These are phyloP conservation scores for Panicum virgatum DNA, from an alignment of 202 grass and related monocot genomes.

Conservation along the genomic window DNA sequence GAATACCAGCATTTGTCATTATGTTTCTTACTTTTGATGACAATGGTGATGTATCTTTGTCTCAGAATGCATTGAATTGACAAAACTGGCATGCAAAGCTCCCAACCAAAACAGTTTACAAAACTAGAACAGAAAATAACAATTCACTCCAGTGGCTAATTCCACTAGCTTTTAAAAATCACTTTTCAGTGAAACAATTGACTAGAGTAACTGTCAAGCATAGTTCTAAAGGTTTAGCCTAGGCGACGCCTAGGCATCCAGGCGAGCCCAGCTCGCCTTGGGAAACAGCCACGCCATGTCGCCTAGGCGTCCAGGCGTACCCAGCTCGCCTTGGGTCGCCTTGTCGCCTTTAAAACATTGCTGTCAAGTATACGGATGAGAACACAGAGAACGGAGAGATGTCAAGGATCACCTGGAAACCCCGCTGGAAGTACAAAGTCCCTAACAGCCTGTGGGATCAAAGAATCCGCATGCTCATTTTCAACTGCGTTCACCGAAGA, in stretches of 20 bases:
- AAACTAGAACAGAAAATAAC: neutral
- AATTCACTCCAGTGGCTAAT: neutral
- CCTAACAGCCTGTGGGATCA: slow-evolving; percentile 45
- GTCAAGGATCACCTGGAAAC: slow-evolving; percentile 69
- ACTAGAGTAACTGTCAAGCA: neutral
- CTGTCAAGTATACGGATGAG: neutral
- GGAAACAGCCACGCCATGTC: too few relatives aligned
- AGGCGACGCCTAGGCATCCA: too few relatives aligned
- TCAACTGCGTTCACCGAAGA: slow-evolving; percentile 9
- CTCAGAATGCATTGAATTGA: neutral
- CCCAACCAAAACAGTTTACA: neutral
- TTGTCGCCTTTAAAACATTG: too few relatives aligned
- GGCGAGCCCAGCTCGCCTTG: too few relatives aligned
- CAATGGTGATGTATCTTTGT: neutral
- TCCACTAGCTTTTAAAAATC: slow-evolving; percentile 5
- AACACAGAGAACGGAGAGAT: neutral
- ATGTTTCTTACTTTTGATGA: neutral
- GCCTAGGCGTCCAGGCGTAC: too few relatives aligned
- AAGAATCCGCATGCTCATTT: slow-evolving; percentile 38
- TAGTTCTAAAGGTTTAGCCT: too few relatives aligned
- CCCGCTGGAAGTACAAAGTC: slow-evolving; percentile 78
- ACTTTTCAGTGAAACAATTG: neutral
- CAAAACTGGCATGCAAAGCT: neutral
- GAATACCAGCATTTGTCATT: neutral
- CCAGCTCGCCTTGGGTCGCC: too few relatives aligned